Conservation (phyloP, 345 rosid species). For the Bretschneidera sinensis region DNA sequence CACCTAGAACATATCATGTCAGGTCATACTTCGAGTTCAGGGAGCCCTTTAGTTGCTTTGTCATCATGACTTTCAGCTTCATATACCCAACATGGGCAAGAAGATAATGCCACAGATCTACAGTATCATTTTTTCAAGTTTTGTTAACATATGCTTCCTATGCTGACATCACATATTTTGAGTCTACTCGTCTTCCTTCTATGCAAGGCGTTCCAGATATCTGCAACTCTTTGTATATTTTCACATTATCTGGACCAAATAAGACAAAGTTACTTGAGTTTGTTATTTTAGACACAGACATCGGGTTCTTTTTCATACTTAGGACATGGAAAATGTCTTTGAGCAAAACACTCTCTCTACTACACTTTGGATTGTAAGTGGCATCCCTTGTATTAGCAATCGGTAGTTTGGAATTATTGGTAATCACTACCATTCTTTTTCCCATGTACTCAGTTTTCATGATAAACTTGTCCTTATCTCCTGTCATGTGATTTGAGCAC, state of each 20-base stretch:
- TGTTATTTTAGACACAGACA: too few species aligned
- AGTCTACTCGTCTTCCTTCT: neutral
- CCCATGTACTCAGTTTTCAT: too few species aligned
- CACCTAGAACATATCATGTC: too few species aligned
- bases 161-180: neutral
- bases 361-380: neutral
- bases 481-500: too few species aligned
- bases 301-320: neutral
- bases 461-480: too few species aligned
- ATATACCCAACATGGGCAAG: neutral
- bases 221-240: too few species aligned
- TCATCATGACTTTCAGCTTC: too few species aligned
- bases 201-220: neutral
- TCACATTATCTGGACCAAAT: too few species aligned
- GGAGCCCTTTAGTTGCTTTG: too few species aligned
- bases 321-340: too few species aligned
- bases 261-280: too few species aligned
- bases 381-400: neutral
- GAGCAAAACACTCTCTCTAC: neutral
- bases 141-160: neutral
- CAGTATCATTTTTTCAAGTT: neutral
- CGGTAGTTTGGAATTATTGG: neutral
- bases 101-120: neutral
- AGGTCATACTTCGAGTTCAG: too few species aligned
- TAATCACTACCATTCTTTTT: neutral